A percentile compares a stretch with the other conserved stretches of the same genome.
These are phyloP conservation scores for Paramecium sexaurelia DNA, from an alignment of 73 alveolate genomes.

Conservation along the genomic window DNA sequence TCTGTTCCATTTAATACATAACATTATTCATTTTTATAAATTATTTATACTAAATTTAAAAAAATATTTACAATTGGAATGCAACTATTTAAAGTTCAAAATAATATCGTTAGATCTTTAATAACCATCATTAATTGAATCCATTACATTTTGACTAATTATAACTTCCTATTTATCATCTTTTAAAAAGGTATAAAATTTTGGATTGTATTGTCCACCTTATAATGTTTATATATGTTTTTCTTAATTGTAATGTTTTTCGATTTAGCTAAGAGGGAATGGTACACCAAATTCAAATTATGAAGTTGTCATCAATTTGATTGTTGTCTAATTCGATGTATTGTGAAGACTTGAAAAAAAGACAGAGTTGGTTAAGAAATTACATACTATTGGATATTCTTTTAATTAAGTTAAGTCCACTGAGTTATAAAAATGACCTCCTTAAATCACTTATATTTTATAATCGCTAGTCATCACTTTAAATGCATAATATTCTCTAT, in stretches of 20 bases:
- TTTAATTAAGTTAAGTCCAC: neutral
- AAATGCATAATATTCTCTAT: conserved; percentile 51
- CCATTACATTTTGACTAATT: conserved; percentile 23
- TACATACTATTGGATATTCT: neutral
- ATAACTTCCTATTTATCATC: neutral
- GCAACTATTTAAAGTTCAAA: neutral
- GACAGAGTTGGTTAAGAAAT: neutral
- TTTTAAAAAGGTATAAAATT: neutral
- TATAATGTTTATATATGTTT: neutral
- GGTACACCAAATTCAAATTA: conserved; percentile 56
- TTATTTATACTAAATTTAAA: neutral
- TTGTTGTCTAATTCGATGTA: neutral
- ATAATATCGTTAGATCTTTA: neutral
- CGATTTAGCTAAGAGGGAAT: neutral
- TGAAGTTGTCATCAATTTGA: neutral
- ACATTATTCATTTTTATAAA: neutral
- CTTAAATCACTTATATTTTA: neutral
- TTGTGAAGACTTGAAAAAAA: neutral
- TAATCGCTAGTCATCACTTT: conserved; percentile 48
- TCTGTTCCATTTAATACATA: conserved; percentile 14
- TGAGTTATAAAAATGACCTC: conserved; percentile 41
- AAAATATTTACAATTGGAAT: neutral
- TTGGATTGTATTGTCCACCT: neutral
- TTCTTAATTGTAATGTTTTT: neutral
- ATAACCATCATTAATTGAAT: conserved; percentile 53